Evolutionary conservation across 257 asterid species (phyloP), one percentile per base, ranked within the genome.

Genomic region (Solanum etuberosum): DNA sequence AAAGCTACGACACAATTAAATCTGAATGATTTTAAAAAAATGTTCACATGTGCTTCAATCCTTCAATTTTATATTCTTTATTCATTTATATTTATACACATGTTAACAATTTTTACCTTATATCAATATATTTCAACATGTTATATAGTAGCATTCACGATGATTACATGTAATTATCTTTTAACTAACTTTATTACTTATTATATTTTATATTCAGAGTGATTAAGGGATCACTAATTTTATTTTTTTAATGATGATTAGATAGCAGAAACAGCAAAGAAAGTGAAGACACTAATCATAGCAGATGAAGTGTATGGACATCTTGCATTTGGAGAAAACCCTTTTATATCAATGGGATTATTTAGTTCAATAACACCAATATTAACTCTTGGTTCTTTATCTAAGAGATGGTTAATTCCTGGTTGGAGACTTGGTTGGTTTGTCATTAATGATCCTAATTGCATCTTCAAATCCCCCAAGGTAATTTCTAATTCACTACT

Each of bases 361-460:
- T 95, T 95, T 88, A 97, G 98, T 83, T 90, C 94, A 1, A 11
- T 92, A 57, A 92, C 93, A 12, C 98, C 96, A 1, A 94, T 96
- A 74, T 80, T 96, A 32, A 96, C 97, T n/a, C 94, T 96, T 13
- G 99, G 99, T 0, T 94, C 99, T 0, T 65, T 96, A 83, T 95
- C 99, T 2, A 96, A 96, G 89, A 93, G 99, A 92, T 96, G 98
- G 98, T 77, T 96, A 80, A 94, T 96, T 1, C 99, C 98, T 1
- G 99, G 99, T 84, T 96, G 98, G 98, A 94, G 98, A 54, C 94
- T 96, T 6, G 99, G 99, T 73, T 96, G 99, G 99, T 82, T 96
- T 81, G 99, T 94, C 29, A 88, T 87, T 5, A 93, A 91, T 34
- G 99, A 96, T 86, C 97, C 96, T 13, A 85, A 90, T 80, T 92